Evolutionary conservation across 2,329 filamentous ascomycete genomes (phyloP), one percentile per base, ranked within the genome.

Genomic region (Alternaria ventricosa): DNA sequence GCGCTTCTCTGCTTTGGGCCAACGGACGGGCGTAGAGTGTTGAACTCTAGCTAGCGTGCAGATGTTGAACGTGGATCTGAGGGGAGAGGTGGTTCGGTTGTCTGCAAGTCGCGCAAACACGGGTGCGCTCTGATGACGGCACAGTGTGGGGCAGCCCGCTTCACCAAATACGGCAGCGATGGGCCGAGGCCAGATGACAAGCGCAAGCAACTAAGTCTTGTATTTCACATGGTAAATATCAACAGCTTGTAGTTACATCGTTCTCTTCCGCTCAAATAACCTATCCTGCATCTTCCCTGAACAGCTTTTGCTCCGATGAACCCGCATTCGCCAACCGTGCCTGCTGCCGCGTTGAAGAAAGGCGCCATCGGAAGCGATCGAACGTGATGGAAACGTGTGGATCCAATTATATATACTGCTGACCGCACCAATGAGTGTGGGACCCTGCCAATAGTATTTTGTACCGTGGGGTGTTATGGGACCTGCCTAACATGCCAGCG

Each of bases 41-140:
- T 78, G 76, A 78, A 74, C 76, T 78, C 71, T 64, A 69, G 70
- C 68, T 61, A 55, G 51, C 57, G 69, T 67, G 67, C 72, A 69
- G 67, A 73, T 71, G 68, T 72, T 69, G 67, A 65, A 65, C 55
- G 65, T 60, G 61, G 60, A 65, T 63, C 57, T 47, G 53, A 56
- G 50, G 18, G 64, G 60, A 47, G 54, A 20, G n/a, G 33, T 63
- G n/a, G 63, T 58, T 55, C 49, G 28, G 55, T 55, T 51, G 27
- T 30, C 23, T 58, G 46, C 28, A 56, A 54, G 54, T 30, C 54
- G 44, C 59, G 55, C 58, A 55, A 55, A 54, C 45, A 60, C 53
- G 45, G 44, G 30, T 63, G 61, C 36, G 51, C 33, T 50, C 43
- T 30, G 18, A 50, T 55, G 50, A 36, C 60, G 60, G 64, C 61